Percentiles rank a stretch among this genome's conserved stretches.
Conservation (phyloP, 495 filamentous ascomycete species). For the Pyrenula massariospora region DNA sequence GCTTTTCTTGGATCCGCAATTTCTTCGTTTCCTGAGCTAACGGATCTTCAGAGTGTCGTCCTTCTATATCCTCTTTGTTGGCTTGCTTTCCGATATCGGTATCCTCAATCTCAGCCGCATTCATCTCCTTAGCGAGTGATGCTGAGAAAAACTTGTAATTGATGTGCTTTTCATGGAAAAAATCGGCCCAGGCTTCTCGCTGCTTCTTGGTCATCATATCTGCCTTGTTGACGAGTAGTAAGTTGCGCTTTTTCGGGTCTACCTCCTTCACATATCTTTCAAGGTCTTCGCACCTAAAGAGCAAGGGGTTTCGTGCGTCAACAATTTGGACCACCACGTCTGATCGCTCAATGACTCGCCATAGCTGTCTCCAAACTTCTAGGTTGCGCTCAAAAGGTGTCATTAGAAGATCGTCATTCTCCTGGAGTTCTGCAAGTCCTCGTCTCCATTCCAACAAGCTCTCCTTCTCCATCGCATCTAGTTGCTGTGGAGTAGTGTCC, state of each 20-base stretch:
- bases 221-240: constrained; percentile 95
- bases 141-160: constrained; percentile 95
- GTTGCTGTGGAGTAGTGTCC: constrained; percentile 65
- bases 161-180: constrained; percentile 72
- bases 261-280: constrained; percentile 93
- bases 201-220: constrained; percentile 96
- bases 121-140: constrained; percentile 74
- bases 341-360: constrained; percentile 95
- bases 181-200: constrained; percentile 73
- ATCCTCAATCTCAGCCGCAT: constrained; percentile 51
- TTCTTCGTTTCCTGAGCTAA: constrained; percentile 24
- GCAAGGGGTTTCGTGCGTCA: constrained; percentile 86
- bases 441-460: constrained; percentile 82
- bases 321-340: constrained; percentile 98
- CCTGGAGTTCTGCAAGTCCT: constrained; percentile 82
- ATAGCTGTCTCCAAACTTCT: constrained; percentile 96
- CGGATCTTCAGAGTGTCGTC: constrained; percentile 8
- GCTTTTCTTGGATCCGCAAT: constrained; percentile 21
- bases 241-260: constrained; percentile 73
- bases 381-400: constrained; percentile 97
- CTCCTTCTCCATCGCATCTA: constrained; percentile 70
- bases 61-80: constrained; percentile 27
- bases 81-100: constrained; percentile 31
- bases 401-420: constrained; percentile 88
- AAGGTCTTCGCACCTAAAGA: constrained; percentile 90